phyloP scores from a whole-genome alignment of 345 rosid species.

The Excoecaria agallocha region DNA sequence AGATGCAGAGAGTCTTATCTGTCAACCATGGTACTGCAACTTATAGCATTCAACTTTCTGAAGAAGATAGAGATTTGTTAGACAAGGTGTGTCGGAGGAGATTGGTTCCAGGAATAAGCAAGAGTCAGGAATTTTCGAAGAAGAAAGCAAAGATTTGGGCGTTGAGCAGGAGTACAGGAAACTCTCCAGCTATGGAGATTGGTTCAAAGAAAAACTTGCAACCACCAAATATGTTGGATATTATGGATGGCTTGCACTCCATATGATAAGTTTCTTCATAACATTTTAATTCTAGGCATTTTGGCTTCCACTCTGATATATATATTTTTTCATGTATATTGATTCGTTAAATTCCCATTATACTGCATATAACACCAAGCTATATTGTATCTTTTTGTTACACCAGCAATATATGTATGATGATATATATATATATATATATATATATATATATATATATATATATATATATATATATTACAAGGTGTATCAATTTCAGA shows the following conservation, averaged over 20 bases:
- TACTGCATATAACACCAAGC: constrained; percentile 2
- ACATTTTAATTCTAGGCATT: background rate
- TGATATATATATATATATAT: too few species aligned
- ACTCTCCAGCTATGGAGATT: constrained; percentile 43
- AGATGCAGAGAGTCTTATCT: constrained; percentile 38
- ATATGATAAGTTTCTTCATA: background rate
- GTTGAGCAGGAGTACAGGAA: constrained; percentile 62
- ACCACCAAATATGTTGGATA: constrained; percentile 18
- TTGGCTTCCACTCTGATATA: background rate
- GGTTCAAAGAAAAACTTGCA: constrained; percentile 6
- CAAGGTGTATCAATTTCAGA: too few species aligned
- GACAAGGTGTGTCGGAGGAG: constrained; percentile 45
- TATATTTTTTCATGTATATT: constrained; percentile 9
- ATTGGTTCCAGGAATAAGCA: constrained; percentile 60
- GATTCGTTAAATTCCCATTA: background rate
- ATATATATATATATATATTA: too few species aligned
- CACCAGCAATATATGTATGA: background rate
- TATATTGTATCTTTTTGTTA: background rate
- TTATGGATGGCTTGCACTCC: constrained; percentile 28
- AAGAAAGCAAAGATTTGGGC: constrained; percentile 41
- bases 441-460: too few species aligned
- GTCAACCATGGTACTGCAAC: constrained; percentile 20
- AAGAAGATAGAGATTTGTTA: constrained; percentile 60
- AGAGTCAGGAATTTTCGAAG: constrained; percentile 67
- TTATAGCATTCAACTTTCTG: constrained; percentile 43